Evolutionary conservation across 768 basidiomycete genomes (phyloP), one percentile per base, ranked within the genome.

Genomic region (Lactarius deliciosus): DNA sequence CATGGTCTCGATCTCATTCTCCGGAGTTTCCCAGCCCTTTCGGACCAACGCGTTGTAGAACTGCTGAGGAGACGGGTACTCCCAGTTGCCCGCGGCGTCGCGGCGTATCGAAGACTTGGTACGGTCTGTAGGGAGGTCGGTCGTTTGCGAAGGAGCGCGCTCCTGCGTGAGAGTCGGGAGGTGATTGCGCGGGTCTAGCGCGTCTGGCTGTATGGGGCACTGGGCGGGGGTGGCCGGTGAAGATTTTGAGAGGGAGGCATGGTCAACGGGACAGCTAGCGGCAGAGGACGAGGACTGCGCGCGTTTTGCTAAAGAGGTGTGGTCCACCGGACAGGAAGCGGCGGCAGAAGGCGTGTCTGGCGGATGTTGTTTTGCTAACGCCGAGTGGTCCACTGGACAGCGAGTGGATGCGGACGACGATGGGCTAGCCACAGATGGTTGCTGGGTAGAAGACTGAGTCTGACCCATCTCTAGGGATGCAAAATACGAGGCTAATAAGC

Each of bases 21-120:
- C 95, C 0, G 95, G 94, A 2, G 97, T 96, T 77, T 96, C 95
- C 91, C 92, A 94, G 2, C 97, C 97, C 75, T 99, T 99, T 68
- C 94, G 81, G 11, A 93, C 93, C 16, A 99, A 83, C 0, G 96
- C 96, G 76, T 98, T 98, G 77, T 98, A 96, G 75, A 98, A 98
- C 76, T 98, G 96, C 77, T 98, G 96, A 11, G 96, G 94, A 2
- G 91, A 94, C 3, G 96, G 96, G 77, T 98, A 98, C 75, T 97
- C 95, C 96, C 96, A 98, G 56, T 81, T 83, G 13, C 74, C 76
- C 1, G 76, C 74, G 4, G 73, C 71, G 64, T 86, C 80, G 59
- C 95, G 87, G 6, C 94, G 94, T 74, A 99, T 99, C 2, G 94
- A 89, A 0, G 94, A 96, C 59, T 83, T 81, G 6, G 83, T 87